Conservation (phyloP, 2,329 filamentous ascomycete species). For the Talaromyces atroroseus region DNA sequence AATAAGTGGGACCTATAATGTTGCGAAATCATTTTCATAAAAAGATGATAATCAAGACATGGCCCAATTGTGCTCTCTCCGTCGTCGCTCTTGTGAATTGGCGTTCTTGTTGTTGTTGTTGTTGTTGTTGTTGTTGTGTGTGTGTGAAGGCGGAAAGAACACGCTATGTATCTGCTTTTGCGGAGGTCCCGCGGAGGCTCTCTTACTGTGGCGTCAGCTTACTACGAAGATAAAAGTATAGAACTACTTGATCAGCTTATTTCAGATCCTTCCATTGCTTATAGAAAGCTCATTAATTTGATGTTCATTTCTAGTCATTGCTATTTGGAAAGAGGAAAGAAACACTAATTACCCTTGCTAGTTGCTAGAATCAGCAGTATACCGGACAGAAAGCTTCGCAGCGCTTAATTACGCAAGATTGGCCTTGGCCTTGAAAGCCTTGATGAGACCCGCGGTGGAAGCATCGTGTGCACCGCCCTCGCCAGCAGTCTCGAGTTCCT, state of each 20-base stretch:
- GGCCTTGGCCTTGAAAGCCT: conserved; percentile 80
- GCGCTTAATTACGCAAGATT: conserved; percentile 34
- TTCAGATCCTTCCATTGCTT: too few relatives aligned
- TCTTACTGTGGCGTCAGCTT: too few relatives aligned
- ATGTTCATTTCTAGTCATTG: conserved; percentile 11
- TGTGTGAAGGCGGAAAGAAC: neutral
- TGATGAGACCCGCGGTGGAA: conserved; percentile 83
- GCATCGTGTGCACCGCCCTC: conserved; percentile 72
- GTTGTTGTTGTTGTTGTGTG: neutral
- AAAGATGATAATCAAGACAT: neutral
- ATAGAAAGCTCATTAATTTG: too few relatives aligned
- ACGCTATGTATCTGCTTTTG: neutral
- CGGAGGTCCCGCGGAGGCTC: neutral
- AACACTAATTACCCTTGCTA: conserved; percentile 5
- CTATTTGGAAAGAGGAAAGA: neutral
- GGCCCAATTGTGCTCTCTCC: neutral
- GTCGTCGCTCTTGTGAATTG: neutral
- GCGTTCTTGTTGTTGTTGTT: neutral
- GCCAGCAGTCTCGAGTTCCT: conserved; percentile 72
- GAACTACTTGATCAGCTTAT: too few relatives aligned
- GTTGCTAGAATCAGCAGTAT: conserved; percentile 13
- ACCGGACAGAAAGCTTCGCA: neutral
- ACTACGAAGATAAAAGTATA: too few relatives aligned
- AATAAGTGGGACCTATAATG: neutral
- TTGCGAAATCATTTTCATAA: conserved; percentile 4